Evolutionary conservation across 495 filamentous ascomycete genomes (phyloP).

Genomic region (Barbatosphaeria neglecta): DNA sequence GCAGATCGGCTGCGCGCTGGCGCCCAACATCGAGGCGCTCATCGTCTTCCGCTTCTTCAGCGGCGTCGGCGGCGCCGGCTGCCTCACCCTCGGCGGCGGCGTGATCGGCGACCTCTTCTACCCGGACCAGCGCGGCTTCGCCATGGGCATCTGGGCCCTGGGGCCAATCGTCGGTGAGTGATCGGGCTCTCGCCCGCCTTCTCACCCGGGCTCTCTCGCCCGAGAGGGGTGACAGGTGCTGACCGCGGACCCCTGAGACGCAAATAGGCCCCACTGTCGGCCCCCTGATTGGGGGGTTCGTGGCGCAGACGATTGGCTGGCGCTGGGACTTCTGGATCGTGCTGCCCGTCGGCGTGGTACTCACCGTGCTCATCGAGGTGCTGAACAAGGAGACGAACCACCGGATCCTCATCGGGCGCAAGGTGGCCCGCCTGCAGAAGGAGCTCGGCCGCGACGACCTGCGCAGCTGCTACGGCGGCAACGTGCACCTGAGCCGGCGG

Average conservation of each 20-base stretch:
- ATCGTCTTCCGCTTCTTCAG: slow-evolving; percentile 55
- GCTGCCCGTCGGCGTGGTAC: slow-evolving; percentile 31
- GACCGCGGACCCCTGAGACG: slow-evolving; percentile 23
- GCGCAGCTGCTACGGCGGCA: slow-evolving; percentile 20
- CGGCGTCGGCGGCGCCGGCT: slow-evolving; percentile 30
- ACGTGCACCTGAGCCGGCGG: slow-evolving; percentile 5
- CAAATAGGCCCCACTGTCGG: slow-evolving; percentile 38
- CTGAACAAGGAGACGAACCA: slow-evolving; percentile 46
- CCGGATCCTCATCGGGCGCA: slow-evolving; percentile 38
- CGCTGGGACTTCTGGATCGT: slow-evolving; percentile 54
- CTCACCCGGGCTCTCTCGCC: slow-evolving; percentile 33
- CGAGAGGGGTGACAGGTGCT: too few species aligned
- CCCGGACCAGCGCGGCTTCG: slow-evolving; percentile 41
- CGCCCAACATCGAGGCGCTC: slow-evolving; percentile 43
- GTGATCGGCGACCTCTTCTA: slow-evolving; percentile 49
- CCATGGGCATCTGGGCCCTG: slow-evolving; percentile 40
- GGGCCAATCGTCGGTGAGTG: slow-evolving; percentile 31
- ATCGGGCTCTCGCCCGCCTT: slow-evolving; percentile 38
- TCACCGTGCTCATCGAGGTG: slow-evolving; percentile 30
- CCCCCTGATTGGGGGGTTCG: slow-evolving; percentile 41
- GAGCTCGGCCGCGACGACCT: slow-evolving; percentile 24
- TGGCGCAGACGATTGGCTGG: slow-evolving; percentile 43
- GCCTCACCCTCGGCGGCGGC: slow-evolving; percentile 38
- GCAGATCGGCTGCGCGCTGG: slow-evolving; percentile 59
- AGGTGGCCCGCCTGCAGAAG: slow-evolving; percentile 27